A percentile compares a stretch with the other conserved stretches of the same genome.
phyloP scores from a whole-genome alignment of 768 basidiomycete genomes.

The Tricholoma hemisulphureum region DNA sequence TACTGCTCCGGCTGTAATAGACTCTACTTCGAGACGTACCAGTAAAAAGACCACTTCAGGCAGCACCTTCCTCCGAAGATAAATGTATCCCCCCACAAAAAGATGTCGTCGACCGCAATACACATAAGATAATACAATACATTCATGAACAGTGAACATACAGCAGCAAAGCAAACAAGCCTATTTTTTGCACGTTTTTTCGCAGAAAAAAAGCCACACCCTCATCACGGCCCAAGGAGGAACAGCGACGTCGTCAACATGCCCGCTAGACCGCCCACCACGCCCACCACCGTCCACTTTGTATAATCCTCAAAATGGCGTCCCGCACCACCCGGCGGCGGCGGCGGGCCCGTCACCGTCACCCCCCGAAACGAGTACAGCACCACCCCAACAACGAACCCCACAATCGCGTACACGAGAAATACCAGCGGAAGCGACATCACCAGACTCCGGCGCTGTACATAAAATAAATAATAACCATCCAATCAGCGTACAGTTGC shows the following conservation, averaged over 20 bases:
- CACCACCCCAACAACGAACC: conserved; percentile 63
- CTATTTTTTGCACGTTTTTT: too few species aligned
- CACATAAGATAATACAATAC: too few species aligned
- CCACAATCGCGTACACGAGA: conserved; percentile 66
- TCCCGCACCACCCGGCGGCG: conserved; percentile 28
- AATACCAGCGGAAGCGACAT: conserved; percentile 75
- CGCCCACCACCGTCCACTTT: conserved; percentile 61
- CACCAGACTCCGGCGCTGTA: conserved; percentile 61
- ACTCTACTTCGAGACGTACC: too few species aligned
- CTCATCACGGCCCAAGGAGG: conserved; percentile 31
- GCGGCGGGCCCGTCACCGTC: conserved; percentile 37
- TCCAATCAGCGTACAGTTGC: too few species aligned
- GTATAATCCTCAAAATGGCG: conserved; percentile 58
- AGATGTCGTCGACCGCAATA: too few species aligned
- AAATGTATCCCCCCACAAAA: too few species aligned
- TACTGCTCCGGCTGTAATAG: too few species aligned
- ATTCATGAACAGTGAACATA: too few species aligned
- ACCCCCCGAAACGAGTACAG: conserved; percentile 63
- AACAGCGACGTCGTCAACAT: conserved; percentile 55
- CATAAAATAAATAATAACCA: too few species aligned
- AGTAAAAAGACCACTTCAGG: too few species aligned
- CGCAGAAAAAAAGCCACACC: background rate
- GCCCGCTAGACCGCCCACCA: conserved; percentile 62
- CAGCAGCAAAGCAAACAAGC: too few species aligned
- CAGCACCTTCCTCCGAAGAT: too few species aligned